phyloP scores from a whole-genome alignment of 2,329 filamentous ascomycete genomes.

The Pseudogymnoascus sp. region DNA sequence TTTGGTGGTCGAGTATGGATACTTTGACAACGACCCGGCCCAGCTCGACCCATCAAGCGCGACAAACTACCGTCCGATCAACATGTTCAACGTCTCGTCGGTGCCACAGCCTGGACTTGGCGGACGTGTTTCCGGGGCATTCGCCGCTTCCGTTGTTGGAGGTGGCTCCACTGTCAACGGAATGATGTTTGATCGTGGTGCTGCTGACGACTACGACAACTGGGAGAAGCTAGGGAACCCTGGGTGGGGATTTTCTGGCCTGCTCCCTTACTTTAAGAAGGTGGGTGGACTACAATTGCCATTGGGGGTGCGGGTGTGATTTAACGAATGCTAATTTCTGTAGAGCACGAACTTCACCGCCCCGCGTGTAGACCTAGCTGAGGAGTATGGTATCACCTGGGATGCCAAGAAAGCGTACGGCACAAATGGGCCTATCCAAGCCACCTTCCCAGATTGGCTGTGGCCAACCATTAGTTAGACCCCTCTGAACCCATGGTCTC shows the following conservation, averaged over 20 bases:
- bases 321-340: background rate
- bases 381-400: conserved; percentile 29
- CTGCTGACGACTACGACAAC: conserved; percentile 33
- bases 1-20: conserved; percentile 5
- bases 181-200: conserved; percentile 31
- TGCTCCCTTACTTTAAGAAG: conserved; percentile 35
- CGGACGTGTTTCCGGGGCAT: background rate
- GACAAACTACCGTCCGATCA: background rate
- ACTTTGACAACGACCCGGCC: background rate
- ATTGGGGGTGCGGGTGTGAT: background rate
- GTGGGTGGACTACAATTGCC: conserved; percentile 17
- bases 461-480: conserved; percentile 29
- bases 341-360: conserved; percentile 31
- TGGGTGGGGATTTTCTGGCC: conserved; percentile 35
- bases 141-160: conserved; percentile 21
- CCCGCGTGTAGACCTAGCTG: conserved; percentile 24
- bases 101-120: conserved; percentile 9
- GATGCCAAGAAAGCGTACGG: conserved; percentile 28
- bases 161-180: conserved; percentile 34
- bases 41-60: background rate
- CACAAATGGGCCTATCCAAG: conserved; percentile 30
- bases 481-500: background rate
- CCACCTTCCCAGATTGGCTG: conserved; percentile 32
- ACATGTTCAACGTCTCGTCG: conserved; percentile 9
- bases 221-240: conserved; percentile 38